Percentiles rank a stretch among this genome's conserved stretches.
These are phyloP conservation scores for Suhomyces tanzawaensis DNA, from an alignment of 805 yeast genomes.

Conservation along the genomic window DNA sequence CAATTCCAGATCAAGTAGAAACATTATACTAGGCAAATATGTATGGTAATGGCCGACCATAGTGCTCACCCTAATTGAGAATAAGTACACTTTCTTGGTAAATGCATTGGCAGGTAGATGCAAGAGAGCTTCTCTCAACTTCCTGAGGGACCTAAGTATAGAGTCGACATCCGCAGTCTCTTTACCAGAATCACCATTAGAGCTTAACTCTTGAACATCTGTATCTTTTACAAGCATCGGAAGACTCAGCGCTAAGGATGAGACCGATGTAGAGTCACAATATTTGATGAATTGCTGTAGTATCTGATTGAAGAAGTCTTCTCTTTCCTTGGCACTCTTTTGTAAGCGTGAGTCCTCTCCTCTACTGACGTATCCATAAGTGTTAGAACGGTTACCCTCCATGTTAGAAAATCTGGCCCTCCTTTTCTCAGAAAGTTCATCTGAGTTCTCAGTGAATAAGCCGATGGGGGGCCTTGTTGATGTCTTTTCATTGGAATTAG, in stretches of 20 bases:
- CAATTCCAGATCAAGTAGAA: conserved; percentile 30
- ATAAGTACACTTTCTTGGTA: conserved; percentile 44
- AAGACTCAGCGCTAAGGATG: conserved; percentile 12
- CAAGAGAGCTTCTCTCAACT: conserved; percentile 55
- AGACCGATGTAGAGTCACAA: conserved; percentile 28
- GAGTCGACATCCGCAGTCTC: conserved; percentile 18
- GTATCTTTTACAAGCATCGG: conserved; percentile 10
- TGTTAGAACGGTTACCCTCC: conserved; percentile 10
- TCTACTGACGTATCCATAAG: conserved; percentile 57
- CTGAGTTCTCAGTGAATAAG: too few species aligned
- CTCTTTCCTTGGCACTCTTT: conserved; percentile 41
- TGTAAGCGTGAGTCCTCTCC: conserved; percentile 55
- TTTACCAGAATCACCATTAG: background rate
- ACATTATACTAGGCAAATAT: conserved; percentile 51
- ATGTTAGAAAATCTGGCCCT: background rate
- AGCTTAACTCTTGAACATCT: conserved; percentile 7
- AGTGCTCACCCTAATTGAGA: conserved; percentile 46
- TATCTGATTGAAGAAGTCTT: conserved; percentile 38
- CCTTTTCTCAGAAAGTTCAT: too few species aligned
- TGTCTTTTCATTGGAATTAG: too few species aligned
- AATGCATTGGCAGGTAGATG: conserved; percentile 36
- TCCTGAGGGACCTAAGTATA: conserved; percentile 37
- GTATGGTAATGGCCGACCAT: conserved; percentile 50
- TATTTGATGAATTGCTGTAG: conserved; percentile 25
- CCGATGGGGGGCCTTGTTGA: too few species aligned